Base-by-base conservation (phyloP, 2,329 filamentous ascomycete species). In the Clathrospora elynae region DNA sequence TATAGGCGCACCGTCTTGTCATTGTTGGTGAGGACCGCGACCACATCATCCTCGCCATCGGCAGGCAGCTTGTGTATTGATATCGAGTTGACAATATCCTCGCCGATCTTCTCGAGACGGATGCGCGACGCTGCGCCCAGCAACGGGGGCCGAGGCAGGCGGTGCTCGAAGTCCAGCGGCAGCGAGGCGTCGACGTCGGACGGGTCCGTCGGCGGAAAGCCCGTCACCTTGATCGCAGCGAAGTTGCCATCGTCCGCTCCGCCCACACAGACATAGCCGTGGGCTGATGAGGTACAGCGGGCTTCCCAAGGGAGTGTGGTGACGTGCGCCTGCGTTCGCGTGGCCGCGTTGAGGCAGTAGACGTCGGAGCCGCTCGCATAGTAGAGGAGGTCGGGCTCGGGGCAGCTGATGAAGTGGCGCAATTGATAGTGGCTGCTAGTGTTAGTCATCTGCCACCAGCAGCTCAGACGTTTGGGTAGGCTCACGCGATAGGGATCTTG, bases 221-320 rank as follows among this genome's bases (percentile, higher is more conserved):
- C 71, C 48, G 64, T 64, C 29, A 91, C 75, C 55, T 81, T 83
- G 61, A 96, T 86, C 41, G 90, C 85, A 19, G 88, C 85, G 64
- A 95, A 96, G 64, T 95, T 87, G 43, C 93, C 93, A 54, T 84
- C 83, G 60, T 95, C 87, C 46, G 79, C 78, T 26, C 92, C 92
- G 32, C 92, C 93, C 32, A 91, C 88, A 60, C 89, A 96, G 24
- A 97, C 80, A 86, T 89, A 97, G 37, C 90, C 90, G 60, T 88
- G 82, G 38, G 84, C 86, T 6, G 89, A 87, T n/a, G 89, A 87
- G 5, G 96, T 81, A 69, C 92, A 97, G 72, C 88, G 82, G n/a
- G 91, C 80, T 45, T 82, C 78, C 62, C 76, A 78, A 35, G 87
- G 59, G 71, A 81, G 70, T 85, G 93, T 55, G 78, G 83, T 55